Base-by-base conservation (phyloP, 1,139 yeast genomes). In the Yamadazyma dendronema region DNA sequence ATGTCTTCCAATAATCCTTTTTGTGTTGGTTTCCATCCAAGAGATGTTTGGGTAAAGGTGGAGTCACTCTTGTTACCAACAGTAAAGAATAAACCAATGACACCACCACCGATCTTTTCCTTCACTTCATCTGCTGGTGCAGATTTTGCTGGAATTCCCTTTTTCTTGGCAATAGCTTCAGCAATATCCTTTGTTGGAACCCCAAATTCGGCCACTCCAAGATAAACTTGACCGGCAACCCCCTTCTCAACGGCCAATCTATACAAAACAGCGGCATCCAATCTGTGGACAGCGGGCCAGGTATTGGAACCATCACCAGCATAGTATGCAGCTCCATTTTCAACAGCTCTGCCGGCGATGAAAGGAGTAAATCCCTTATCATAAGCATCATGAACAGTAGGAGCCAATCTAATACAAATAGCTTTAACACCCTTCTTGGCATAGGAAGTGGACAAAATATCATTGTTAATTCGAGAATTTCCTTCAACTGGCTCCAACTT, bases 271-370 rank as follows among this genome's bases (percentile, higher is more conserved):
- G 62, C 67, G 21, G 54, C 60, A 51, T 62, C 69, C 2, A 28
- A 24, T 13, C 47, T 48, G 33, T 60, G 52, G 13, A 57, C 57
- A 6, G 64, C 56, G 5, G 57, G 40, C 66, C 67, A 64, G 2
- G 37, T 43, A 36, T 50, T 51, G 7, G 37, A 26, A 7, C 64
- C 65, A 11, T 49, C 54, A 4, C 47, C 59, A n/a, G 53, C 19
- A 33, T 49, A 52, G 4, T 39, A 40, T 2, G 53, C 43, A 21
- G 25, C 38, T 1, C 59, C 59, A 7, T 35, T 19, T 12, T 30
- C 12, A 16, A 46, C 37, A 6, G 57, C 52, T 8, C 27, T 13
- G 3, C 34, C 28, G 3, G 47, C 32, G 8, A 54, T 36, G 28
- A 13, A 28, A 17, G 46, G 50, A 26, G 51, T 36, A 30, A 52